phyloP scores from a whole-genome alignment of 371 early-diverging fungal genomes.

The Rhizopus microsporus region DNA sequence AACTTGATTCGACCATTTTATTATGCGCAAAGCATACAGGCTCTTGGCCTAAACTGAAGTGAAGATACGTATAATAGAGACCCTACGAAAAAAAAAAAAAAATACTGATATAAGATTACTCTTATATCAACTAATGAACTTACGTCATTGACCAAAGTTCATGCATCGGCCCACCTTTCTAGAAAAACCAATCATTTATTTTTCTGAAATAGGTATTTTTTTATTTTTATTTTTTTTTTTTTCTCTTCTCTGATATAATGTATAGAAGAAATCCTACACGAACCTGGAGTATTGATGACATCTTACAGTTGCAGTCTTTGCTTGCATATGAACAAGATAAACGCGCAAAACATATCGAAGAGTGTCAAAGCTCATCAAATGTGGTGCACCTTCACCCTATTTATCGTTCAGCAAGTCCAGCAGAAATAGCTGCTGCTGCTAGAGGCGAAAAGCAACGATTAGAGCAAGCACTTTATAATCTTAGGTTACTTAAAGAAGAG shows the following conservation, averaged over 20 bases:
- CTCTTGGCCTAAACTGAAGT: too few species aligned
- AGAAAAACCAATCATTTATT: too few species aligned
- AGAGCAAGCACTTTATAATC: constrained; percentile 14
- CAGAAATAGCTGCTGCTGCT: constrained; percentile 9
- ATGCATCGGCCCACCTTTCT: too few species aligned
- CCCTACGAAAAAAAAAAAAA: too few species aligned
- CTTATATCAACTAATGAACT: too few species aligned
- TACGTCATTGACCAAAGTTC: too few species aligned
- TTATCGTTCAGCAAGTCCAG: constrained; percentile 8
- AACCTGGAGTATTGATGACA: constrained; percentile 20
- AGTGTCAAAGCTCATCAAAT: constrained; percentile 6
- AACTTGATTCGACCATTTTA: too few species aligned
- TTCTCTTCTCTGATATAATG: neutral
- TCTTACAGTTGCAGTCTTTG: constrained; percentile 23
- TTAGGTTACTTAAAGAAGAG: constrained; percentile 18
- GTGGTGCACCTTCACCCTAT: neutral
- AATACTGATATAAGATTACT: too few species aligned
- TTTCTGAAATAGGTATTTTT: too few species aligned
- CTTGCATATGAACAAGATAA: constrained; percentile 19
- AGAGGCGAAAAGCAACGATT: constrained; percentile 22
- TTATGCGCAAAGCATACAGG: too few species aligned
- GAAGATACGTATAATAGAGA: too few species aligned
- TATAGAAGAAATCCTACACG: neutral
- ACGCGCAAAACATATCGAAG: constrained; percentile 17
- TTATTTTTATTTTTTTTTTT: neutral